These are phyloP conservation scores for Chenopodium quinoa DNA, from an alignment of 148 eudicot species.

Conservation along the genomic window DNA sequence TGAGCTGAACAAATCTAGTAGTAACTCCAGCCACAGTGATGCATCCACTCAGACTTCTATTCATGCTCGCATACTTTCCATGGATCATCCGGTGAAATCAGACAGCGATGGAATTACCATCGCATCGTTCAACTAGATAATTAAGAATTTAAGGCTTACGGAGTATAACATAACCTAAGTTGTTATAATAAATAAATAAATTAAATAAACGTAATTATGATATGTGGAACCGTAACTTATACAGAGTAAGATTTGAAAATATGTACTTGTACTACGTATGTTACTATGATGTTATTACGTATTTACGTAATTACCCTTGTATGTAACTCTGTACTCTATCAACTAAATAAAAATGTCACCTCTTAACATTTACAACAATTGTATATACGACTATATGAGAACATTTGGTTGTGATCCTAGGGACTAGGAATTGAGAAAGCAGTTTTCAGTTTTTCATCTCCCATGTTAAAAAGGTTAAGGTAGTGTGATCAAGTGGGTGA, in stretches of 20 bases:
- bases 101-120: background rate
- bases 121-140: background rate
- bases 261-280: background rate
- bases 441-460: too few relatives aligned
- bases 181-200: too few relatives aligned
- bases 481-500: too few relatives aligned
- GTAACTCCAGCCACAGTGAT: background rate
- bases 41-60: background rate
- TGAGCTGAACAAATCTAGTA: background rate
- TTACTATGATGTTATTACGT: background rate
- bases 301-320: too few relatives aligned
- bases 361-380: too few relatives aligned
- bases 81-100: background rate
- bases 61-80: background rate
- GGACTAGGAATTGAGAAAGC: too few relatives aligned
- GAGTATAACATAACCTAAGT: background rate
- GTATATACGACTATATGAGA: too few relatives aligned
- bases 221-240: background rate
- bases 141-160: background rate
- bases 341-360: background rate
- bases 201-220: background rate
- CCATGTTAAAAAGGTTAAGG: too few relatives aligned
- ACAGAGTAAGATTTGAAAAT: too few relatives aligned
- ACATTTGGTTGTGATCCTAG: too few relatives aligned
- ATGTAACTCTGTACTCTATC: too few relatives aligned